Evolutionary conservation across 225 moss, liverwort and hornwort species (phyloP).

Genomic region (Lunularia cruciata): DNA sequence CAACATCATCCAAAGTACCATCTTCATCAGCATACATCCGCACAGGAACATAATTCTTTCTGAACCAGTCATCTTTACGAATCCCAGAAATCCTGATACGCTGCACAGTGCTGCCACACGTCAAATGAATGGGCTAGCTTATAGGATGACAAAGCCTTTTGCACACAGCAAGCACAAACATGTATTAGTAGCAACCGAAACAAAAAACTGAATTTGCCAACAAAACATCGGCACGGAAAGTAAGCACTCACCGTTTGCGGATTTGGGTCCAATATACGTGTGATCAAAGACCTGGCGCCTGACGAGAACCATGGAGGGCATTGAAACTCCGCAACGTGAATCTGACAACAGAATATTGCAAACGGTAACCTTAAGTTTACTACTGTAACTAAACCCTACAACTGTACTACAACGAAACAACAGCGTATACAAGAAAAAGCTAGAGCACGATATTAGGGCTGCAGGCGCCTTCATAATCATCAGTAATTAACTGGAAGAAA

Average conservation of each 20-base stretch:
- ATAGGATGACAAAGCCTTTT: background rate
- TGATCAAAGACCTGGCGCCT: conserved; percentile 62
- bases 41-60: conserved; percentile 69
- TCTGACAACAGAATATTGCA: conserved; percentile 48
- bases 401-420: too few species aligned
- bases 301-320: conserved; percentile 89
- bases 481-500: too few species aligned
- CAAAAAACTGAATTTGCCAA: too few species aligned
- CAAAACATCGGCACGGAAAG: too few species aligned
- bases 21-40: conserved; percentile 73
- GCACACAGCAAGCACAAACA: background rate
- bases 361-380: too few species aligned
- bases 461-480: too few species aligned
- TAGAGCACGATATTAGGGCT: too few species aligned
- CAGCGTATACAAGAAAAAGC: too few species aligned
- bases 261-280: conserved; percentile 79
- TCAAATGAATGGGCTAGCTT: conserved; percentile 32
- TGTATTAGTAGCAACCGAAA: background rate
- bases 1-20: conserved; percentile 66
- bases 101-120: conserved; percentile 58
- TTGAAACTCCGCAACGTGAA: conserved; percentile 78
- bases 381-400: too few species aligned
- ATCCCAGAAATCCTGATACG: conserved; percentile 83
- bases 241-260: conserved; percentile 63
- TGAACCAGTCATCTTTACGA: conserved; percentile 86